Evolutionary conservation across 108 stramenopile species (phyloP), one percentile per base, ranked within the genome.

Genomic region (Cyclotella cryptica): DNA sequence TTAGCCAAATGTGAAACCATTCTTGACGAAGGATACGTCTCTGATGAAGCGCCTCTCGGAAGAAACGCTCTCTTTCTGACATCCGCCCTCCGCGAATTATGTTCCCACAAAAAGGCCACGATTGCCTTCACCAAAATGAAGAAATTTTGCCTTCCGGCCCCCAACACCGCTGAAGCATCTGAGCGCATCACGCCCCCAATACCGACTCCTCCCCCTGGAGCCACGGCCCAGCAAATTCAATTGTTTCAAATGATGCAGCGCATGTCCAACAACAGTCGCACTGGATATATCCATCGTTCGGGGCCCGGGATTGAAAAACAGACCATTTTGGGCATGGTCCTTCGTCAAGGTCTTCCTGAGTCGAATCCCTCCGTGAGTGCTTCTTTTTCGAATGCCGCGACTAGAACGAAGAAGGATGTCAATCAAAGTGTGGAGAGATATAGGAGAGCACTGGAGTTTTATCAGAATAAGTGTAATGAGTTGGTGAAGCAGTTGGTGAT

Each of bases 281-380:
- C 27, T 45, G 71, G 72, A 17, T 92, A 92, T 51, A 40, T 75
- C 46, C 82, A 78, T 65, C 88, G 95, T 39, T 90, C 89, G 30
- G 95, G 95, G 12, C 90, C 90, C 3, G 95, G 77, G 8, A 47
- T 96, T 21, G 95, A 96, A 75, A 87, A 89, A 72, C 70, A 89
- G 29, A 96, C 95, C 11, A 21, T 96, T 8, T 74, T 96, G 79
- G 95, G 95, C 11, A 21, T 81, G 17, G 79, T 86, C 18, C 66
- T 94, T 45, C 70, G 89, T n/a, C 46, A 92, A 46, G 92, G 92
- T 12, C 22, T 86, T 7, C 91, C 95, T 40, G 69, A 52, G n/a
- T 81, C 89, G 44, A 77, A 86, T 84, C 65, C 88, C n/a, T 67
- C 86, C 58, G 46, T 88, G 7, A 30, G 52, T 15, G 61, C 67